Conservation (phyloP, 139 green algal species). For the Mesotaenium endlicherianum region DNA sequence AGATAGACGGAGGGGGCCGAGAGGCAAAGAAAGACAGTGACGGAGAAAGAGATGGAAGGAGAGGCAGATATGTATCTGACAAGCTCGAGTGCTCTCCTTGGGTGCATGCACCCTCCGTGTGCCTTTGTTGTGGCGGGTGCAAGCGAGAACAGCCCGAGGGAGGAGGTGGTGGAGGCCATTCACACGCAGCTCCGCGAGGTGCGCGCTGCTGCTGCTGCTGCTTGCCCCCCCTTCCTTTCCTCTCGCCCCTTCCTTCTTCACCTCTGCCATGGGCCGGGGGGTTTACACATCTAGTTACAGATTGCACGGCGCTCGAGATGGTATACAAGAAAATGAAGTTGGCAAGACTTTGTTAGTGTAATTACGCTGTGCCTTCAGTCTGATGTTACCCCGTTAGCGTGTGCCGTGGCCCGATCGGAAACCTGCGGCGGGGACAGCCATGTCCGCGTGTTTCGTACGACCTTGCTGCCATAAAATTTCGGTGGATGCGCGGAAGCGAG, state of each 20-base stretch:
- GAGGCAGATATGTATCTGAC: constrained; percentile 19
- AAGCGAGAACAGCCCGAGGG: constrained; percentile 40
- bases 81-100: too few relatives aligned
- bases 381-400: too few relatives aligned
- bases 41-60: neutral
- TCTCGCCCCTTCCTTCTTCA: neutral
- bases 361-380: too few relatives aligned
- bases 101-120: too few relatives aligned
- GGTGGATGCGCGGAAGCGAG: too few relatives aligned
- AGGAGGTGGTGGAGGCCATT: constrained; percentile 88
- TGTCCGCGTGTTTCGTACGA: too few relatives aligned
- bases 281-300: neutral
- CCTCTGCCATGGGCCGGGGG: neutral
- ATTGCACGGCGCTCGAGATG: neutral
- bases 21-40: neutral
- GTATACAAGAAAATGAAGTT: too few relatives aligned
- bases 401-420: too few relatives aligned
- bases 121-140: too few relatives aligned
- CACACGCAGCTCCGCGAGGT: constrained; percentile 73
- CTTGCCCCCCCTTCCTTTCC: neutral
- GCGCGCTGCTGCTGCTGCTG: neutral
- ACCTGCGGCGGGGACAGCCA: too few relatives aligned
- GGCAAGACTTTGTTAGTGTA: too few relatives aligned
- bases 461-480: too few relatives aligned
- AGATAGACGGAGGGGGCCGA: neutral